Evolutionary conservation across 352 stramenopile species (phyloP), one percentile per base, ranked within the genome.

Genomic region (Phytophthora ohioensis): DNA sequence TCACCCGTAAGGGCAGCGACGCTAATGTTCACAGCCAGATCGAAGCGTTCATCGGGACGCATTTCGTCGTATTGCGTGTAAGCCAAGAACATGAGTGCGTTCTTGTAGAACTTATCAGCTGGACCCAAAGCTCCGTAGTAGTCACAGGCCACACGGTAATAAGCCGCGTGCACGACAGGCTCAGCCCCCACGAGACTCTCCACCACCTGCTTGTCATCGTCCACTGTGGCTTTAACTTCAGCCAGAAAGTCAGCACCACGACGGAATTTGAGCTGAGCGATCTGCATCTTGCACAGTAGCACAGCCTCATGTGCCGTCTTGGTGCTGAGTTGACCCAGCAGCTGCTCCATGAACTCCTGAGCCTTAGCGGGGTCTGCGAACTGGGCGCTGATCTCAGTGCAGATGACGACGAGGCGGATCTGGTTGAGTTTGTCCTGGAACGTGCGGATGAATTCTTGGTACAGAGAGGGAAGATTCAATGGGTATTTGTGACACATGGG

Each of bases 371-470:
- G 74, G 57, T 92, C 80, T 45, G 78, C 73, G 45, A 83, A 90
- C 54, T 93, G 88, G 31, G 75, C 47, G 57, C 91, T 94, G 60
- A 99, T 97, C 52, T 94, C 79, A n/a, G 85, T 89, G 46, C 95
- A 97, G 64, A 99, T 98, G 51, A 85, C 76, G 12, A 97, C 93
- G 41, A 99, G 80, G 27, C 86, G 87, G 60, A 99, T 95, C 73
- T 97, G 91, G 87, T 99, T 99, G 30, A 99, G 78, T 73, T 98
- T 99, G 66, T 92, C 90, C 71, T 99, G 94, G 69, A 99, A 97
- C 35, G 78, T 90, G 58, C 84, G 79, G 52, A 99, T 90, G 59
- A 99, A 99, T 54, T 98, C 86, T 57, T 91, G 88, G 81, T 98
- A 99, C 15, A 99, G 82, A 56, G 76, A 81, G 27, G 81, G 59